These are phyloP conservation scores for Ophiostoma novo-ulmi DNA, from an alignment of 2,329 filamentous ascomycete genomes.

Conservation along the genomic window DNA sequence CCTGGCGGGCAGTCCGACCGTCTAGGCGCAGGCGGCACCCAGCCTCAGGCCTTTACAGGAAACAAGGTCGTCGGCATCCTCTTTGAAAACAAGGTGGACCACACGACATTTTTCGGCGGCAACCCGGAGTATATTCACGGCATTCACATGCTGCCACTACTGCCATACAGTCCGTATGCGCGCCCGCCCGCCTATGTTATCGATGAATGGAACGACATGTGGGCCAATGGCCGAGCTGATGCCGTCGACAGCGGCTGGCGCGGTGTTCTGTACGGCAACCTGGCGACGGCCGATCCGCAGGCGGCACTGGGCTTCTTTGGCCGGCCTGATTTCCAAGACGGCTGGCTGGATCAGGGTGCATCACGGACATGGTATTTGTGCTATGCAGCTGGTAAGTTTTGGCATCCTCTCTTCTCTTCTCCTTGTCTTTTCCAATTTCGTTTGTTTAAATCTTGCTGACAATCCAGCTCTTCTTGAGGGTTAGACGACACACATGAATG, in stretches of 20 bases:
- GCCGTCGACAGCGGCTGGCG: constrained; percentile 72
- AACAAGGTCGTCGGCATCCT: constrained; percentile 71
- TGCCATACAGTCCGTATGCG: constrained; percentile 62
- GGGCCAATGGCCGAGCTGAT: constrained; percentile 61
- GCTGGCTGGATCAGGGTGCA: constrained; percentile 75
- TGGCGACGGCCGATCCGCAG: constrained; percentile 68
- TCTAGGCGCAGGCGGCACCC: constrained; percentile 9
- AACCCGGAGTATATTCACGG: constrained; percentile 68
- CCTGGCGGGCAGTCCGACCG: constrained; percentile 42
- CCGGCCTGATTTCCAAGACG: constrained; percentile 57
- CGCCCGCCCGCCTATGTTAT: constrained; percentile 64
- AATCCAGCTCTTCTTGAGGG: constrained; percentile 1
- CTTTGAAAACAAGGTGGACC: constrained; percentile 94
- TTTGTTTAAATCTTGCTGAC: background rate
- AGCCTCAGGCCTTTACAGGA: constrained; percentile 56
- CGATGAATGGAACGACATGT: constrained; percentile 79
- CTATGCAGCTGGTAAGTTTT: constrained; percentile 63
- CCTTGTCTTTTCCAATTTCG: too few species aligned
- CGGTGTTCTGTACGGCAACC: constrained; percentile 76
- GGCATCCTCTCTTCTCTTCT: background rate
- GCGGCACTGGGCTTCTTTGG: constrained; percentile 72
- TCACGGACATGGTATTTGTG: constrained; percentile 81
- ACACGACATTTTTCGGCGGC: constrained; percentile 81
- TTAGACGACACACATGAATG: background rate
- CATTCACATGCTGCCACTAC: constrained; percentile 78